phyloP scores from a whole-genome alignment of 768 basidiomycete species.

The Tubosaeta sp. region DNA sequence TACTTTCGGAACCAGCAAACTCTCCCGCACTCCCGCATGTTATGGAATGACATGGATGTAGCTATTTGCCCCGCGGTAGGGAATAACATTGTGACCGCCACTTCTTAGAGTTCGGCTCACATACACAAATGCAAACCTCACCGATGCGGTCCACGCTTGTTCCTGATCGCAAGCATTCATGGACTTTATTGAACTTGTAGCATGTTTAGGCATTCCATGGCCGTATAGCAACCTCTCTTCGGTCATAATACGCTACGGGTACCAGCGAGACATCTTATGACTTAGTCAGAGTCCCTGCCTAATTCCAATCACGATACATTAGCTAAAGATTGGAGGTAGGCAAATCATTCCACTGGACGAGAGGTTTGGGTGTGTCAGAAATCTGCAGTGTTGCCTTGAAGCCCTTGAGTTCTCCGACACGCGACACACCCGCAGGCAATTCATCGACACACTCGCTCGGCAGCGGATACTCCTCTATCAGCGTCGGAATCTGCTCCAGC shows the following conservation, averaged over 20 bases:
- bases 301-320: not conserved
- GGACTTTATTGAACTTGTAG: too few relatives aligned
- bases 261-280: too few relatives aligned
- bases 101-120: not conserved
- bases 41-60: slow-evolving; percentile 8
- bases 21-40: slow-evolving; percentile 6
- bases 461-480: slow-evolving; percentile 56
- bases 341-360: slow-evolving; percentile 73
- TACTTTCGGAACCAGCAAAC: slow-evolving; percentile 6
- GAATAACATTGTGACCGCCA: slow-evolving; percentile 9
- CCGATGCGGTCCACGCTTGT: not conserved
- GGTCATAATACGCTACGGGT: too few relatives aligned
- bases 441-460: slow-evolving; percentile 47
- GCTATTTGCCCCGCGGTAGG: slow-evolving; percentile 1
- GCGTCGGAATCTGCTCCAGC: slow-evolving; percentile 48
- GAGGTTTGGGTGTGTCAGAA: slow-evolving; percentile 57
- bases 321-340: slow-evolving; percentile 53
- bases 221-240: too few relatives aligned
- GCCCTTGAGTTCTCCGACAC: slow-evolving; percentile 57
- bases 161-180: too few relatives aligned
- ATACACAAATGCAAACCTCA: not conserved
- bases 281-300: not conserved
- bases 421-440: slow-evolving; percentile 46
- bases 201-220: too few relatives aligned
- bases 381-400: slow-evolving; percentile 61